Percentiles rank a stretch among this genome's conserved stretches.
These are phyloP conservation scores for Cerrena zonata DNA, from an alignment of 1,284 basidiomycete species.

Conservation along the genomic window DNA sequence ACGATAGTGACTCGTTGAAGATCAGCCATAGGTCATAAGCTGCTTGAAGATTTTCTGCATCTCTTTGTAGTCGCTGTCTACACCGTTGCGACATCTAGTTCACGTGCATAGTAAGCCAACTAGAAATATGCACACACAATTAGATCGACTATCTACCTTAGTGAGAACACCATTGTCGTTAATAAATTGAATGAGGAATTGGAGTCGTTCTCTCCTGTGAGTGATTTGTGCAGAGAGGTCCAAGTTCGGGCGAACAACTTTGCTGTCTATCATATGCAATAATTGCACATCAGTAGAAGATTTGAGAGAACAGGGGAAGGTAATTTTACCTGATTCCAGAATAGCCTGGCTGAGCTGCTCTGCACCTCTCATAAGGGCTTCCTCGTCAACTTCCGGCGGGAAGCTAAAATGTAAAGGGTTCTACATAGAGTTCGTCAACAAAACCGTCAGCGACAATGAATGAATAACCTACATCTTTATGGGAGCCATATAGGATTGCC, in stretches of 20 bases:
- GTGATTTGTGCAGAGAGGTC: conserved; percentile 80
- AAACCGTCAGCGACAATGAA: conserved; percentile 2
- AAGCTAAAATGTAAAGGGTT: conserved; percentile 84
- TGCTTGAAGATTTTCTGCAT: conserved; percentile 85
- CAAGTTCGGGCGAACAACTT: conserved; percentile 69
- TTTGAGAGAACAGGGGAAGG: not conserved
- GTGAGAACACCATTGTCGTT: conserved; percentile 75
- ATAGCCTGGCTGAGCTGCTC: conserved; percentile 75
- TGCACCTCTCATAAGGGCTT: conserved; percentile 75
- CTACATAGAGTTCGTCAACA: conserved; percentile 29
- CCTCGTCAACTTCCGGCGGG: conserved; percentile 71
- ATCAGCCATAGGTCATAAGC: conserved; percentile 79
- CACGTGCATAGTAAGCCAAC: not conserved
- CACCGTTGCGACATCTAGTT: conserved; percentile 73
- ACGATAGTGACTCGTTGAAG: conserved; percentile 72
- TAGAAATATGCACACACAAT: not conserved
- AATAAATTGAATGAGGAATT: conserved; percentile 82
- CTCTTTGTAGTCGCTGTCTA: conserved; percentile 71
- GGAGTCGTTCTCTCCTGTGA: conserved; percentile 70
- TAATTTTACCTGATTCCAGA: conserved; percentile 53
- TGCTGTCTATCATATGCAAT: conserved; percentile 44
- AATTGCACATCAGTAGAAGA: not conserved
- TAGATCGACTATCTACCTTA: conserved; percentile 48
- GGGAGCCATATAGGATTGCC: conserved; percentile 76
- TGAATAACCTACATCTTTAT: conserved; percentile 43